Conservation (phyloP, 352 stramenopile genomes). For the Pythium apleroticum region DNA sequence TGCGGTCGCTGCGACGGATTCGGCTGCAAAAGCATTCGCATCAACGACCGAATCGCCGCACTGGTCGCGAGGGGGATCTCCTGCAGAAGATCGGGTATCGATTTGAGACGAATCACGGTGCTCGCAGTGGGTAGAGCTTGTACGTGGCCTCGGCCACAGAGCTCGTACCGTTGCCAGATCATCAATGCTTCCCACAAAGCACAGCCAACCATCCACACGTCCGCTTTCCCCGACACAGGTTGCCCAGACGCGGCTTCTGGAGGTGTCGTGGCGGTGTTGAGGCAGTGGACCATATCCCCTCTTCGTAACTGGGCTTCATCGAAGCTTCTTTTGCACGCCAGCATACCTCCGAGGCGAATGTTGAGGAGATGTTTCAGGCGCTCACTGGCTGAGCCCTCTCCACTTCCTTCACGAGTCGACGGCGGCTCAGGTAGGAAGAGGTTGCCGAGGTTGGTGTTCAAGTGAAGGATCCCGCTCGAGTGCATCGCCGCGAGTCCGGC, state of each 20-base stretch:
- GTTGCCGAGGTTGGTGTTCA: constrained; percentile 56
- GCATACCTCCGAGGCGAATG: constrained; percentile 41
- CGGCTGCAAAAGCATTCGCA: constrained; percentile 65
- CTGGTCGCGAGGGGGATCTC: constrained; percentile 50
- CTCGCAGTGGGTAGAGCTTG: background rate
- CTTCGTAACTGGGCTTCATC: constrained; percentile 28
- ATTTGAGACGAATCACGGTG: constrained; percentile 39
- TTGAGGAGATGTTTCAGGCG: background rate
- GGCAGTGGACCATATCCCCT: constrained; percentile 38
- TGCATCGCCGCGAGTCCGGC: constrained; percentile 56
- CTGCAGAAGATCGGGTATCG: constrained; percentile 41
- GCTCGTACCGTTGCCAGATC: constrained; percentile 48
- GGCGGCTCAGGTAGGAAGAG: constrained; percentile 35
- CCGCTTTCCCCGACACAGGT: constrained; percentile 43
- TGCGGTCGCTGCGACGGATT: constrained; percentile 51
- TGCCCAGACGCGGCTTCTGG: constrained; percentile 35
- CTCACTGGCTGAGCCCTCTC: background rate
- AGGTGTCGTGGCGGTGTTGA: constrained; percentile 40
- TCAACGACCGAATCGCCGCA: constrained; percentile 42
- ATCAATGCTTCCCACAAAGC: constrained; percentile 52
- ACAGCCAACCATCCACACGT: constrained; percentile 70
- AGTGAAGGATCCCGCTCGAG: constrained; percentile 45
- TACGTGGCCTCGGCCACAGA: constrained; percentile 13
- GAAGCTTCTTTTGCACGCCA: constrained; percentile 48
- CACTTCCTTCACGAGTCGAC: background rate